A percentile compares a stretch with the other conserved stretches of the same genome.
These are phyloP conservation scores for Ascochyta lentis DNA, from an alignment of 2,329 filamentous ascomycete species.

Conservation along the genomic window DNA sequence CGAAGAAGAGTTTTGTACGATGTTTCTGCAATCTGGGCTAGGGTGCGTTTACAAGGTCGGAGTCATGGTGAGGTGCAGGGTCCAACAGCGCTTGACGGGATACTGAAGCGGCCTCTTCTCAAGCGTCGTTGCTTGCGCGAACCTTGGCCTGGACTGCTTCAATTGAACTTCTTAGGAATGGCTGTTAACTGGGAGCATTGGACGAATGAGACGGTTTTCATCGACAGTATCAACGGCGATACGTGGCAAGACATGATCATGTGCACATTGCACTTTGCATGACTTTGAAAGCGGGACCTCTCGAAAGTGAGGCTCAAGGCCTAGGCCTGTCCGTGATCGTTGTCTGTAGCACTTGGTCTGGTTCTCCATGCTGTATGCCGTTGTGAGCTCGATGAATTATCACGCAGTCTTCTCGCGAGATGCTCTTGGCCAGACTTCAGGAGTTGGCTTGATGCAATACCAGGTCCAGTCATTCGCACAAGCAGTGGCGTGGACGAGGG, in stretches of 20 bases:
- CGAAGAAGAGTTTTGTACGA: slow-evolving; percentile 21
- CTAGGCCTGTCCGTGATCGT: slow-evolving; percentile 47
- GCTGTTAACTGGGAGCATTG: slow-evolving; percentile 9
- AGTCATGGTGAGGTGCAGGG: slow-evolving; percentile 13
- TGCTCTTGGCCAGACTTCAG: slow-evolving; percentile 31
- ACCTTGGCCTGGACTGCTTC: slow-evolving; percentile 10
- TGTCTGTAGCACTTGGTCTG: slow-evolving; percentile 21
- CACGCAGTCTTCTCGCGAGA: neutral
- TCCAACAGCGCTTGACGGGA: neutral
- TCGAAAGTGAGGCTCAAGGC: slow-evolving; percentile 52
- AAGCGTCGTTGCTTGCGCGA: slow-evolving; percentile 21
- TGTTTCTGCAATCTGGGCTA: slow-evolving; percentile 35
- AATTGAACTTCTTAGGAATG: slow-evolving; percentile 24
- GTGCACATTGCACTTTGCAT: slow-evolving; percentile 6
- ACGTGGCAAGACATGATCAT: neutral
- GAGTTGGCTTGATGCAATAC: slow-evolving; percentile 1
- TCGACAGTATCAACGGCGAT: slow-evolving; percentile 1
- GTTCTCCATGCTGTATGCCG: slow-evolving; percentile 1
- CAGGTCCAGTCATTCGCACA: slow-evolving; percentile 3
- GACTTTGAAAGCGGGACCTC: slow-evolving; percentile 43
- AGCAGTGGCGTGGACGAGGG: slow-evolving; percentile 26
- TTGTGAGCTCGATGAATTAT: neutral
- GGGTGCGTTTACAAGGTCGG: slow-evolving; percentile 29
- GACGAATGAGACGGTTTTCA: neutral
- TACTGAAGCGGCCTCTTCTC: slow-evolving; percentile 22